Conservation (phyloP, 306 rosid genomes). For the Begonia loranthoides region DNA sequence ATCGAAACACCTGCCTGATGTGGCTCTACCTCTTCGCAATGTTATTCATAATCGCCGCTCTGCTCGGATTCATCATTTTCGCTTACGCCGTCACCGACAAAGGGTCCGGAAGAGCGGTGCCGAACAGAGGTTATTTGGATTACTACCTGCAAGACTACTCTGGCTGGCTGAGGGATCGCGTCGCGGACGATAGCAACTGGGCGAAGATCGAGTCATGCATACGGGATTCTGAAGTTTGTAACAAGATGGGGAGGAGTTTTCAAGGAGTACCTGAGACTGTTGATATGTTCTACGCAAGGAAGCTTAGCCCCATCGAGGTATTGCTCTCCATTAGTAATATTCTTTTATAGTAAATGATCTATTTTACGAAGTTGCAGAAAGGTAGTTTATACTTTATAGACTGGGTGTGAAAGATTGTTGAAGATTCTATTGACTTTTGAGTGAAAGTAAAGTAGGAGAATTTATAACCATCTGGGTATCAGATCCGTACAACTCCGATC, state of each 20-base stretch:
- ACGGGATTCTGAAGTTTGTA: slow-evolving; percentile 52
- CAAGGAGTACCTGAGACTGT: slow-evolving; percentile 41
- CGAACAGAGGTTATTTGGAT: slow-evolving; percentile 30
- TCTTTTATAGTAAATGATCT: no score
- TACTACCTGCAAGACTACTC: slow-evolving; percentile 52
- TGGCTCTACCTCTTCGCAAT: slow-evolving; percentile 57
- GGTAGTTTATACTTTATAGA: no score
- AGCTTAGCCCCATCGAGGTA: slow-evolving; percentile 63
- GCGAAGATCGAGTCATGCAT: slow-evolving; percentile 53
- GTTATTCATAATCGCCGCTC: slow-evolving; percentile 61
- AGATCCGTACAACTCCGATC: no score
- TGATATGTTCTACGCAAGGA: slow-evolving; percentile 47
- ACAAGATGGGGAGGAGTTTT: slow-evolving; percentile 17
- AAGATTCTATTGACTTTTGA: no score
- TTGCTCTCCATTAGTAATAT: no score
- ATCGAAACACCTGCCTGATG: slow-evolving; percentile 64
- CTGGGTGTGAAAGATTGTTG: no score
- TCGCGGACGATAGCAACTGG: slow-evolving; percentile 44
- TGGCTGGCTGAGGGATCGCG: slow-evolving; percentile 71
- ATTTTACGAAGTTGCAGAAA: no score
- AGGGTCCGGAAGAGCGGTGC: slow-evolving; percentile 36
- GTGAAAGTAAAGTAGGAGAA: no score
- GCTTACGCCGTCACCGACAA: slow-evolving; percentile 80
- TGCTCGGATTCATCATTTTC: slow-evolving; percentile 67
- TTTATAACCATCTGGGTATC: no score